Evolutionary conservation across 2,329 filamentous ascomycete species (phyloP), one percentile per base, ranked within the genome.

Genomic region (Talaromyces verruculosus): DNA sequence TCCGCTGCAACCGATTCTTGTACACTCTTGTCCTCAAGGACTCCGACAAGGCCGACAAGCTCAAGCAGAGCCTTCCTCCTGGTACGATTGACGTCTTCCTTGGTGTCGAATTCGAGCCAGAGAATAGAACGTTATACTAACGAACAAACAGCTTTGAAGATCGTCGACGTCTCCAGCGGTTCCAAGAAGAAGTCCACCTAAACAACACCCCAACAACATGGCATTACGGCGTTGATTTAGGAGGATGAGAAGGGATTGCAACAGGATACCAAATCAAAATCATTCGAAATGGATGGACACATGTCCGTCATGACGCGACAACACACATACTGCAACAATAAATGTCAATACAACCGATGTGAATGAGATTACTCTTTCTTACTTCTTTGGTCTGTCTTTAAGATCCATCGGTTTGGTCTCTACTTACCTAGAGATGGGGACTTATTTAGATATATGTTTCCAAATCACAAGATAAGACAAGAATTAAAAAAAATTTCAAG

Each of bases 1-100:
- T 99, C 88, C 92, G 95, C 84, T 98, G 95, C 91, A 87, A 92
- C 82, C 89, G 89, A 79, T 89, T 95, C 87, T 87, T 99, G 76
- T 99, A 99, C 91, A 97, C 95, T 76, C 90, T 99, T 77, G 91
- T 96, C 81, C 90, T 99, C 78, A 97, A 97, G 89, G 95, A 99
- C 85, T 88, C 89, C 79, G 95, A 97, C 82, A 98, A 98, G 92
- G 96, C 94, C 84, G 95, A 98, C 87, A 99, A 99, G 91, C 90
- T 99, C 76, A 98, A 97, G 93, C 94, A 98, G 89, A 93, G 89
- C 82, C 88, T 99, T 72, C 96, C 95, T 78, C 96, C 95, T 77
- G 91, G 95, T 99, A 93, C 78, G 92, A 33, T 33, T 33, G 7
- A 8, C 30, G 30, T 33, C 30, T 33, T 33, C 30, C 30, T 33